Base-by-base conservation (phyloP, 2,329 filamentous ascomycete genomes). In the Sporothrix variecibatus region DNA sequence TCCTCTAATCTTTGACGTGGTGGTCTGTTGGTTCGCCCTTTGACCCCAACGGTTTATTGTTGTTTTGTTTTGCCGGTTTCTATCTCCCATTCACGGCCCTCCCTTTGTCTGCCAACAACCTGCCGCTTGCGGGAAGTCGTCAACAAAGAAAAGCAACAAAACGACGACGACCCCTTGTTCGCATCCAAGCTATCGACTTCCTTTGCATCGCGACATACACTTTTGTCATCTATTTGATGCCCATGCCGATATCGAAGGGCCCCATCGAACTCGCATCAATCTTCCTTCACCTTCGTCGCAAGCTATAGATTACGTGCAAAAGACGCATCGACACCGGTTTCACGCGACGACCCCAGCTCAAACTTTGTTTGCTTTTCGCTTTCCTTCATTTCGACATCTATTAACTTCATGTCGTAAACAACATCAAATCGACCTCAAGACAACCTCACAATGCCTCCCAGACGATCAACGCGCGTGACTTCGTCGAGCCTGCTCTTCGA, bases 401-500 rank as follows among this genome's bases (percentile, higher is more conserved):
- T 51, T 12, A 17, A 31, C 43, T 31, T 23, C 43, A 51, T 68
- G 65, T 49, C 65, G 62, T 68, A 51, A 49, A 68, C 9, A 23
- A 28, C 69, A 62, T 34, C 34, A 34, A 4, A 23, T 28, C 23
- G 23, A 5, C 7, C 20, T 53, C 51, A 28, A 56, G 23, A 43
- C 3, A 34, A 38, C 40, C 20, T 26, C 67, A 49, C 64, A 20
- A 78, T 78, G 77, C 77, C 77, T 60, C 77, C 77, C 0, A 68
- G 76, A 72, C 74, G 77, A 28, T 56, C 74, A 1, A 67, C 75
- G 0, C 77, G 77, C 12, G 74, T 72, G 46, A 15, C 75, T 12
- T 73, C 64, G 40, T 76, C 75, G n/a, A 76, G 74, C 53, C 75
- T 71, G 20, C 73, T 77, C 17, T 76, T 77, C 28, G 76, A 77